Percentiles rank a stretch among this genome's conserved stretches.
Evolutionary conservation across 1,284 basidiomycete species (phyloP).

Genomic region (Crepidotus sp.): DNA sequence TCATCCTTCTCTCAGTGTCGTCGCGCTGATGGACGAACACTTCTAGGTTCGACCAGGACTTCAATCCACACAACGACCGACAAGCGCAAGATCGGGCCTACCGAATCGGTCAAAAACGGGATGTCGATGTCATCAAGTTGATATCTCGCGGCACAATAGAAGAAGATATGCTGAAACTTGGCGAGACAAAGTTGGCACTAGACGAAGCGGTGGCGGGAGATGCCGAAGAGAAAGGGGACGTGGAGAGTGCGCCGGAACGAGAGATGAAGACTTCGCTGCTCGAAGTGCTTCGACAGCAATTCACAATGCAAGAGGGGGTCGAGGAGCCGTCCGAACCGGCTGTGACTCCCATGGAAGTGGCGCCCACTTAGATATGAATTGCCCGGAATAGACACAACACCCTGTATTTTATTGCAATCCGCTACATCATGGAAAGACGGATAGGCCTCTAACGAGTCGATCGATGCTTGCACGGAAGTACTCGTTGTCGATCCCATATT

Average conservation of each 20-base stretch:
- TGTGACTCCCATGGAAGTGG: constrained; percentile 5
- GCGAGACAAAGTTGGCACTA: constrained; percentile 82
- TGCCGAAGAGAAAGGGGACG: constrained; percentile 40
- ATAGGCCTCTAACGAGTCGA: constrained; percentile 59
- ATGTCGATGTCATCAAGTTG: constrained; percentile 91
- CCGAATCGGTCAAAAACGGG: constrained; percentile 90
- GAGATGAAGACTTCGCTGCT: constrained; percentile 78
- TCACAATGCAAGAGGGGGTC: constrained; percentile 7
- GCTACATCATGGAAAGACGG: constrained; percentile 42
- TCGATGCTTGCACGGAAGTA: constrained; percentile 81
- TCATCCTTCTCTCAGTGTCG: not conserved
- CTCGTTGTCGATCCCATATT: constrained; percentile 84
- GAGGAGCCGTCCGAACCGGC: not conserved
- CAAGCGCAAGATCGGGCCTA: constrained; percentile 98
- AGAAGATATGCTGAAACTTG: constrained; percentile 89
- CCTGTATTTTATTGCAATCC: constrained; percentile 13
- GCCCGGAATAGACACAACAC: constrained; percentile 6
- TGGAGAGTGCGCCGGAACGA: constrained; percentile 58
- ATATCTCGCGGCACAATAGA: constrained; percentile 91
- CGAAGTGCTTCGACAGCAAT: constrained; percentile 68
- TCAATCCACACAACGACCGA: constrained; percentile 87
- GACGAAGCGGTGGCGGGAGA: constrained; percentile 87
- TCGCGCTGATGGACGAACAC: not conserved
- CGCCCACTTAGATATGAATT: constrained; percentile 6
- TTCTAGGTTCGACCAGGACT: constrained; percentile 90